Evolutionary conservation across 1,139 yeast genomes (phyloP), one percentile per base, ranked within the genome.

Genomic region (Williopsis jadinii): DNA sequence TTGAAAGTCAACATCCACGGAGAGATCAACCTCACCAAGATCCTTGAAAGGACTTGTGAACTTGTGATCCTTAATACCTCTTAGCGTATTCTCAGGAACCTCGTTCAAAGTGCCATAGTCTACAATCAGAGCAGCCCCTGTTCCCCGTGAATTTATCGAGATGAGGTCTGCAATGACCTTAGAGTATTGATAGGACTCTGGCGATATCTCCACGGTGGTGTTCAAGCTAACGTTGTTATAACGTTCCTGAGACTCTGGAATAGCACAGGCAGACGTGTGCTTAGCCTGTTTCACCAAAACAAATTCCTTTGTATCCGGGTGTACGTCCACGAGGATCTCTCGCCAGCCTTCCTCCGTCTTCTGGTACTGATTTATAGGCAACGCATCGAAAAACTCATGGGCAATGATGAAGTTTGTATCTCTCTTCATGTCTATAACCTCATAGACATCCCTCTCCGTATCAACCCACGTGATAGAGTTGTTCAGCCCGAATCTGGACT

Each of bases 371-470:
- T 82, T 80, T 26, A 86, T 80, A 0, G 95, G 95, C 45, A 86
- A 67, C 0, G 95, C 95, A 62, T 86, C 95, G 56, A 83, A 86
- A 54, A 86, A 86, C 58, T 86, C 95, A 58, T 86, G 95, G 0
- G 95, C 95, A 41, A 86, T 58, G 9, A 84, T 68, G 56, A 75
- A 85, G 46, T 84, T 82, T 32, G 86, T 74, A 14, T 45, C 41
- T 11, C 43, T 42, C 1, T 28, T 13, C 0, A 40, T 32, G 3
- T 50, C 46, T 2, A 60, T 51, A 5, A 66, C 66, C 1, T 60
- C 56, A 9, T 65, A 62, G 10, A 80, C 60, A 44, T 78, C 82
- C 45, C 70, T 70, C 44, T 84, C 84, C 12, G 81, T 78, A 45
- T 80, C 85, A n/a, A 74, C 70, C 95, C 95, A 86, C 31, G 60